phyloP scores from a whole-genome alignment of 1,139 yeast species.

The Geotrichum bryndzae region DNA sequence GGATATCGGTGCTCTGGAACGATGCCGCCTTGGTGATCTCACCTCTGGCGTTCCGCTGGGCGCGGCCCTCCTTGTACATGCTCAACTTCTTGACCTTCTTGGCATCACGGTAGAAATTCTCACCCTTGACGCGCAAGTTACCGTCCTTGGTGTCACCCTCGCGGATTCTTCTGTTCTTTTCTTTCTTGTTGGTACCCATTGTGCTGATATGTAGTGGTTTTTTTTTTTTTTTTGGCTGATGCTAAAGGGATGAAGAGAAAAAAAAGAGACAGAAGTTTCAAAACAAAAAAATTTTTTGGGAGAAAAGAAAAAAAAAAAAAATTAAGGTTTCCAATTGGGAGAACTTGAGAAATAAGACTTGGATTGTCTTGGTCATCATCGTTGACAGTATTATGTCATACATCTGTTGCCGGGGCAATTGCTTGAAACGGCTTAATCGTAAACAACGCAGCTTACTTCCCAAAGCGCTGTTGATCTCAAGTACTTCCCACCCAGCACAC shows the following conservation, averaged over 20 bases:
- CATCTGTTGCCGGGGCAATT: background rate
- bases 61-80: slow-evolving; percentile 91
- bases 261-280: background rate
- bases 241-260: background rate
- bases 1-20: slow-evolving; percentile 80
- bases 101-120: slow-evolving; percentile 89
- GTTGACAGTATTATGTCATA: background rate
- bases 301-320: background rate
- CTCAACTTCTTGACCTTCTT: slow-evolving; percentile 82
- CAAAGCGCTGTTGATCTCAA: background rate
- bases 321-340: slow-evolving; percentile 4
- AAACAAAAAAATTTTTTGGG: background rate
- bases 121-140: slow-evolving; percentile 90
- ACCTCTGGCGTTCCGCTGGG: slow-evolving; percentile 80
- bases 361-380: background rate
- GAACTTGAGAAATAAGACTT: background rate
- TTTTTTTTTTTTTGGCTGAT: background rate
- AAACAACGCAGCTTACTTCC: slow-evolving; percentile 3
- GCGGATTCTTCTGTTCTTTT: slow-evolving; percentile 76
- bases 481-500: background rate
- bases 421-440: background rate
- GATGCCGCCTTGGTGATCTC: slow-evolving; percentile 83
- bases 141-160: slow-evolving; percentile 83
- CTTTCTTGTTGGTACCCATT: slow-evolving; percentile 94
- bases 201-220: slow-evolving; percentile 8